Conservation (phyloP, 495 filamentous ascomycete species). For the Penicillium ochrochloron region DNA sequence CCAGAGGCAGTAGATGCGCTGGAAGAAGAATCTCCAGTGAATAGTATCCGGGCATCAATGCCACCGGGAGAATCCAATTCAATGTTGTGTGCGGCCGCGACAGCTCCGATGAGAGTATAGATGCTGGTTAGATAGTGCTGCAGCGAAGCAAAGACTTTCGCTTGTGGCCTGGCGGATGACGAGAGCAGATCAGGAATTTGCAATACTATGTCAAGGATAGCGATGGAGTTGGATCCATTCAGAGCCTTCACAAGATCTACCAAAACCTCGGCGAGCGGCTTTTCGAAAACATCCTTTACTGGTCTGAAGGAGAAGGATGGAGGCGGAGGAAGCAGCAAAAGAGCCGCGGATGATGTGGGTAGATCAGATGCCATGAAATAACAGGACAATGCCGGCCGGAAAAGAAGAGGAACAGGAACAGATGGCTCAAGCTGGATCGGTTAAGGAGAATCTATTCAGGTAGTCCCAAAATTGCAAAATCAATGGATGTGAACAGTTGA, state of each 20-base stretch:
- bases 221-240: constrained; percentile 34
- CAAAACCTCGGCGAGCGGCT: constrained; percentile 40
- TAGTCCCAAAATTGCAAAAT: background rate
- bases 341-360: constrained; percentile 35
- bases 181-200: constrained; percentile 47
- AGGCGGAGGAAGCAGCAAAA: constrained; percentile 55
- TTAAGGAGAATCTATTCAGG: background rate
- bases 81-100: constrained; percentile 64
- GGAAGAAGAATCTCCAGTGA: constrained; percentile 54
- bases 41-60: constrained; percentile 76
- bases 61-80: constrained; percentile 70
- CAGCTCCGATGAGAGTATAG: constrained; percentile 75
- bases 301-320: constrained; percentile 44
- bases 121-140: constrained; percentile 75
- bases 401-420: background rate
- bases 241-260: constrained; percentile 35
- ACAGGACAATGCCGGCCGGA: background rate
- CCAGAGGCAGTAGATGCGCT: constrained; percentile 14
- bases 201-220: constrained; percentile 51
- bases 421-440: background rate
- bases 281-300: constrained; percentile 48
- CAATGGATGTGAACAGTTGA: background rate
- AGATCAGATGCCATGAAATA: constrained; percentile 32
- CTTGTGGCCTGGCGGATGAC: constrained; percentile 49
- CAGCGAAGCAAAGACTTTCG: constrained; percentile 60